phyloP scores from a whole-genome alignment of 1,139 yeast genomes.

The Arxiozyma slooffiae region DNA sequence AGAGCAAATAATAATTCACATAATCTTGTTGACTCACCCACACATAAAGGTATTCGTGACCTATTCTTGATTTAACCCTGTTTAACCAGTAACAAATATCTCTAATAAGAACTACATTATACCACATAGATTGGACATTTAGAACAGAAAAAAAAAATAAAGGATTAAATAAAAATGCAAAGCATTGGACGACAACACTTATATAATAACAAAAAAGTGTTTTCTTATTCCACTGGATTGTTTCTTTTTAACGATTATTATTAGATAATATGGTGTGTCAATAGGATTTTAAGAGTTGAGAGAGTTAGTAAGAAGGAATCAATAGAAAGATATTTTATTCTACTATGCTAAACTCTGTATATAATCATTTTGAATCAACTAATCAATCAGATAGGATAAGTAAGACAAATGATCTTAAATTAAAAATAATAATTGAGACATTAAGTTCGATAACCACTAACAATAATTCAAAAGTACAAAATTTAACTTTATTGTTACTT shows the following conservation, averaged over 20 bases:
- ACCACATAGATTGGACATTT: no score
- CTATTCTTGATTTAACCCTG: background rate
- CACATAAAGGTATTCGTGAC: background rate
- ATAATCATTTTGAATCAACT: background rate
- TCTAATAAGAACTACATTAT: no score
- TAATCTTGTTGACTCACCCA: background rate
- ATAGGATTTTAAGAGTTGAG: background rate
- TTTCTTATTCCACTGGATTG: background rate
- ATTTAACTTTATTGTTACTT: slow-evolving; percentile 9
- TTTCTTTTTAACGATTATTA: no score
- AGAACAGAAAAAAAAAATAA: no score
- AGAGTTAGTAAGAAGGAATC: background rate
- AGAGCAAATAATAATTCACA: no score
- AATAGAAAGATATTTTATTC: no score
- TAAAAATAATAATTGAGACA: background rate
- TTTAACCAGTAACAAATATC: background rate
- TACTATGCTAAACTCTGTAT: background rate
- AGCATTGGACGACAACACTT: no score
- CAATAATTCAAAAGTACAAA: background rate
- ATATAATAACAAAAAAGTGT: background rate
- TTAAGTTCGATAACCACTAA: background rate
- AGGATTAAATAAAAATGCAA: no score
- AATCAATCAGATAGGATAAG: background rate
- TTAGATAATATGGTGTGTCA: background rate
- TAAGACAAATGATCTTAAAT: background rate